Evolutionary conservation across 257 asterid species (phyloP).

Genomic region (Petunia secreta): DNA sequence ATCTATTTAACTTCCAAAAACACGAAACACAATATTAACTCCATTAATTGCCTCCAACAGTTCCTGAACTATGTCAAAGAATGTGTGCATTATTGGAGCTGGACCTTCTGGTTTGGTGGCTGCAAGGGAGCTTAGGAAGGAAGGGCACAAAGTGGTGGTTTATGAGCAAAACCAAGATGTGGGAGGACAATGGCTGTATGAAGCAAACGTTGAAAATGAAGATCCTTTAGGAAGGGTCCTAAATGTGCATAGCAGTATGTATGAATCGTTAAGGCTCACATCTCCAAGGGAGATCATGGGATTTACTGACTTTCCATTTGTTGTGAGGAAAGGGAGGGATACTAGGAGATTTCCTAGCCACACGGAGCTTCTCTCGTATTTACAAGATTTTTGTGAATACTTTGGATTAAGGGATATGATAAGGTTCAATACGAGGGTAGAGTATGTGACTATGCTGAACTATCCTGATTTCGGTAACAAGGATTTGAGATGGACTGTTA

Average conservation of each 20-base stretch:
- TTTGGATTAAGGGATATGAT: conserved; percentile 76
- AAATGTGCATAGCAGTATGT: conserved; percentile 74
- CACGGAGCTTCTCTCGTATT: conserved; percentile 59
- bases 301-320: conserved; percentile 77
- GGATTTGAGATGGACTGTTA: conserved; percentile 74
- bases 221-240: conserved; percentile 50
- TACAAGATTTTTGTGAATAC: conserved; percentile 67
- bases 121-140: conserved; percentile 78
- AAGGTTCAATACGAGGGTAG: conserved; percentile 69
- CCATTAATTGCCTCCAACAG: not conserved
- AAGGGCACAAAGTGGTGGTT: conserved; percentile 76
- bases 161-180: conserved; percentile 75
- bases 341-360: conserved; percentile 86
- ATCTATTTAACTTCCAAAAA: not conserved
- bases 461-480: conserved; percentile 32
- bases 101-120: conserved; percentile 89
- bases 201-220: conserved; percentile 58
- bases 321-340: conserved; percentile 63
- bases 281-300: conserved; percentile 88
- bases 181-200: conserved; percentile 93
- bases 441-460: conserved; percentile 64
- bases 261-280: conserved; percentile 62
- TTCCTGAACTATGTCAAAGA: conserved; percentile 39
- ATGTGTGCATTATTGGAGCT: conserved; percentile 77
- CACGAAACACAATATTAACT: not conserved